Conservation (phyloP, 2,329 filamentous ascomycete genomes). For the Botrytis sinoallii region DNA sequence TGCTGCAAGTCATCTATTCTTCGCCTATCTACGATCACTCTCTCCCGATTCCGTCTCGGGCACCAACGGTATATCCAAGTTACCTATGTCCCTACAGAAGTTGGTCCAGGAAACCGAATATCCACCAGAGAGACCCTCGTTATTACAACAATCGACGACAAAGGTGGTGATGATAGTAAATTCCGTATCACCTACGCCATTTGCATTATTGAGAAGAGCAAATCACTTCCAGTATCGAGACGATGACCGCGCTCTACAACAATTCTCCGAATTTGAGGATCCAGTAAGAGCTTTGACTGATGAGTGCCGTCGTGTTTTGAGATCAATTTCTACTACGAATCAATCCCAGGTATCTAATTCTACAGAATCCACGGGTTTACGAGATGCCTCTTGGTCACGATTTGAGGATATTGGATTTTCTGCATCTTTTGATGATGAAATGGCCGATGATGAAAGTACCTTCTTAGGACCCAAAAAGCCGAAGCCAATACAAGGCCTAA, state of each 20-base stretch:
- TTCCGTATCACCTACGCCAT: constrained; percentile 89
- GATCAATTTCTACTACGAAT: constrained; percentile 83
- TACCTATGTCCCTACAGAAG: constrained; percentile 88
- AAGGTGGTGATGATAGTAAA: constrained; percentile 97
- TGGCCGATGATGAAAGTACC: constrained; percentile 49
- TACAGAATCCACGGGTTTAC: constrained; percentile 68
- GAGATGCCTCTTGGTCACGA: constrained; percentile 91
- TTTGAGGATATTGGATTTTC: constrained; percentile 95
- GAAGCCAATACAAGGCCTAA: constrained; percentile 52
- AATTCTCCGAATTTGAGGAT: constrained; percentile 86
- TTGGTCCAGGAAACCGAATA: constrained; percentile 92
- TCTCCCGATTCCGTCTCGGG: constrained; percentile 71
- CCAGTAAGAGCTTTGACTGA: constrained; percentile 85
- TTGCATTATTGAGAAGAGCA: constrained; percentile 81
- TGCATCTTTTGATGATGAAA: constrained; percentile 67
- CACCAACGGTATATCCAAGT: constrained; percentile 73
- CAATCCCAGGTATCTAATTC: constrained; percentile 73
- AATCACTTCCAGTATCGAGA: constrained; percentile 96
- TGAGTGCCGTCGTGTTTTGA: constrained; percentile 87
- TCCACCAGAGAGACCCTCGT: constrained; percentile 72
- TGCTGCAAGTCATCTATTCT: constrained; percentile 95
- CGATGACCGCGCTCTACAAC: constrained; percentile 76
- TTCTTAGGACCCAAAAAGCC: constrained; percentile 31
- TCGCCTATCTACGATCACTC: constrained; percentile 89
- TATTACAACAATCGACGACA: constrained; percentile 77